Evolutionary conservation across 1,284 basidiomycete genomes (phyloP), one percentile per base, ranked within the genome.

Genomic region (Irpex rosettiformis): DNA sequence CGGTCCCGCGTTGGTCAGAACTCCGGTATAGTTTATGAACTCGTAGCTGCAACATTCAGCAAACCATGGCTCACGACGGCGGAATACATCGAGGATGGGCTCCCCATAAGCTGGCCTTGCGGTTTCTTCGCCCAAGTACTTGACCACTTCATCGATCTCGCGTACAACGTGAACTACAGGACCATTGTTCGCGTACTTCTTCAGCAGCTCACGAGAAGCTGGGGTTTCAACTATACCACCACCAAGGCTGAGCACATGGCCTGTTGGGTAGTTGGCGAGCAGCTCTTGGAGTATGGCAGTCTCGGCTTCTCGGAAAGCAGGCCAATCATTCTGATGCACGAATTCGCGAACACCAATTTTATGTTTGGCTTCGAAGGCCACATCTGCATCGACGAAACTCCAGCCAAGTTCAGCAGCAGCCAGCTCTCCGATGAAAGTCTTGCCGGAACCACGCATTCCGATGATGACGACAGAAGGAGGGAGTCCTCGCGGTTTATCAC

Each of bases 401-500:
- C 94, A 91, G 1, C 79, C 82, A 4, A 98, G 82, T 0, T 86
- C 78, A 11, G 81, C 75, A 1, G 94, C 89, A 5, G 92, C 94
- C 37, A 94, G 78, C 56, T 83, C 78, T 21, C 96, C 94, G 60
- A 98, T 83, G 75, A 89, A 91, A 1, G 93, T 93, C 80, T 99
- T 99, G 57, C 97, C 96, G 0, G 94, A 93, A 4, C 96, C 96
- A 33, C 96, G 91, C 96, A 99, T 98, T 42, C 96, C 96, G 58
- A 96, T 91, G 64, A 98, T 77, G 59, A 98, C 75, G 62, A 96
- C 85, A 7, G 92, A 92, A 0, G 89, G 83, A 24, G 80, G 73
- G 2, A 79, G 63, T 8, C 48, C 48, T 49, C 27, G 24, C 10
- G 48, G n/a, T 43, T 73, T 69, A 43, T 74, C 70, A 62, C 78